phyloP scores from a whole-genome alignment of 257 asterid genomes.

The Jaltomata sinuosa region DNA sequence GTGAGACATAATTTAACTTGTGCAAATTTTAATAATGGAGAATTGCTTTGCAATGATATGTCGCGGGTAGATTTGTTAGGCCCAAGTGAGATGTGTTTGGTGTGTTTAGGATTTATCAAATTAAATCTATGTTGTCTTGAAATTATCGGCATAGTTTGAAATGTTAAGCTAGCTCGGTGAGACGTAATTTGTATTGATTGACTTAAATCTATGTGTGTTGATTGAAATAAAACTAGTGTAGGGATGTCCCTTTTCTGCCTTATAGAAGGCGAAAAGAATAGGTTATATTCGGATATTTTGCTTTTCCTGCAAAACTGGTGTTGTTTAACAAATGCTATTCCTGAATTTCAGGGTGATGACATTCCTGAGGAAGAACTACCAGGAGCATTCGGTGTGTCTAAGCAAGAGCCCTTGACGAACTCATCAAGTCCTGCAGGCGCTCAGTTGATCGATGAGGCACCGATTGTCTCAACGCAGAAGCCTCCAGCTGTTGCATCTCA shows the following conservation, averaged over 20 bases:
- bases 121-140: background rate
- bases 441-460: background rate
- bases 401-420: constrained; percentile 10
- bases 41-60: background rate
- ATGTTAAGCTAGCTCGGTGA: background rate
- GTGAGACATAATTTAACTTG: background rate
- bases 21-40: background rate
- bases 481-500: constrained; percentile 26
- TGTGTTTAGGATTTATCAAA: background rate
- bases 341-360: constrained; percentile 58
- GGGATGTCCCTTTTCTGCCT: background rate
- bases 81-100: background rate
- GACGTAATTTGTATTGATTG: no score
- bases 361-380: constrained; percentile 72
- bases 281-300: background rate
- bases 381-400: constrained; percentile 34
- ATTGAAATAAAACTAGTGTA: background rate
- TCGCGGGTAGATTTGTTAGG: background rate
- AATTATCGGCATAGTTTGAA: background rate
- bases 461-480: background rate
- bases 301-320: background rate
- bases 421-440: background rate
- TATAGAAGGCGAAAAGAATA: background rate
- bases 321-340: background rate
- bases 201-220: no score